phyloP scores from a whole-genome alignment of 2,329 filamentous ascomycete genomes.

The Penicillium sp. region DNA sequence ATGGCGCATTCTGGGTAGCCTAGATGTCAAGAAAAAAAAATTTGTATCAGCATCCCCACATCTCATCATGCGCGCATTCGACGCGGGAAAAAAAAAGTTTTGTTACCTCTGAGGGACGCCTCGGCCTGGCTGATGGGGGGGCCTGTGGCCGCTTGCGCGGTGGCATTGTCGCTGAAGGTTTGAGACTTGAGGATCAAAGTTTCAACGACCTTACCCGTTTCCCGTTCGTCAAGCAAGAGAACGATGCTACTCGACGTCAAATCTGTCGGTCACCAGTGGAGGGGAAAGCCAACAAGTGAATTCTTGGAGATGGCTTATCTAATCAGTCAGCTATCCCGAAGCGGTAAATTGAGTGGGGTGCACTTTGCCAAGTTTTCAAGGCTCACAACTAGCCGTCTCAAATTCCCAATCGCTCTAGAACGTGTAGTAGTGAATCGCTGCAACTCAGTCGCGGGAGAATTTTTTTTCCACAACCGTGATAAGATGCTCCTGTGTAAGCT shows the following conservation, averaged over 20 bases:
- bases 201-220: conserved; percentile 9
- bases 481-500: too few species aligned
- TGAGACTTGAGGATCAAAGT: conserved; percentile 2
- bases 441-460: too few species aligned
- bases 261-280: conserved; percentile 11
- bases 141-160: conserved; percentile 33
- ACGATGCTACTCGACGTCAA: conserved; percentile 1
- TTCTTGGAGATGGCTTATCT: conserved; percentile 22
- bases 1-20: conserved; percentile 12
- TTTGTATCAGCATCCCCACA: conserved; percentile 9
- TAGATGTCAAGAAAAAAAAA: conserved; percentile 2
- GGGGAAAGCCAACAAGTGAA: conserved; percentile 19
- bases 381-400: too few species aligned
- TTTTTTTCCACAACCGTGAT: too few species aligned
- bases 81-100: conserved; percentile 19
- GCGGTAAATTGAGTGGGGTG: neutral
- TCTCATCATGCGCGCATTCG: conserved; percentile 5
- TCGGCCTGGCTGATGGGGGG: conserved; percentile 21
- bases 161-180: conserved; percentile 26
- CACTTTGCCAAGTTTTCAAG: too few species aligned
- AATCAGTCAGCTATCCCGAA: conserved; percentile 14
- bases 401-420: too few species aligned
- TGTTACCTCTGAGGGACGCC: conserved; percentile 30
- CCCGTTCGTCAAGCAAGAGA: conserved; percentile 4
- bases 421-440: too few species aligned